A percentile compares a stretch with the other conserved stretches of the same genome.
These are phyloP conservation scores for Forsythia viridissima DNA, from an alignment of 257 asterid genomes.

Conservation along the genomic window DNA sequence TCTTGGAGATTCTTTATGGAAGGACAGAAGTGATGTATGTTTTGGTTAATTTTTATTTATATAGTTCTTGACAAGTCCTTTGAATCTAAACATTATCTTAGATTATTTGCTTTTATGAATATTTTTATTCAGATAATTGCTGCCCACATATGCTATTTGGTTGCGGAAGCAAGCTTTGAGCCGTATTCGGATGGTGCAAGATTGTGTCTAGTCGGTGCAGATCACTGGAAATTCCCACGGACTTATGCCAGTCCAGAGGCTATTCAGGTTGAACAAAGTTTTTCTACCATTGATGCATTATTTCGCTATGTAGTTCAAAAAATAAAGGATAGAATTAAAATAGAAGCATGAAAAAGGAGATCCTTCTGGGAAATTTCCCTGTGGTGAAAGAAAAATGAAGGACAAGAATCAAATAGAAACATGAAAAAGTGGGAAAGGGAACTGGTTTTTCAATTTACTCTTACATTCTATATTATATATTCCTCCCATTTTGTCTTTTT, in stretches of 20 bases:
- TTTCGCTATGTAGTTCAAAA: slow-evolving; percentile 18
- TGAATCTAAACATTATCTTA: slow-evolving; percentile 11
- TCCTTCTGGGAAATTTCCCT: not conserved
- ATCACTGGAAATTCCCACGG: slow-evolving; percentile 88
- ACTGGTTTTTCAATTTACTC: not conserved
- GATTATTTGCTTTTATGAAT: slow-evolving; percentile 16
- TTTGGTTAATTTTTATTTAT: slow-evolving; percentile 15
- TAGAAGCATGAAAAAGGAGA: not conserved
- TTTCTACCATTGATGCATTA: slow-evolving; percentile 13
- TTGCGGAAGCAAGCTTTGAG: slow-evolving; percentile 90
- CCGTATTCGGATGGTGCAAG: slow-evolving; percentile 85
- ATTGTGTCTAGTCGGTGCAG: slow-evolving; percentile 93
- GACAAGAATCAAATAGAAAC: slow-evolving; percentile 2
- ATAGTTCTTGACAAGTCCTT: slow-evolving; percentile 21
- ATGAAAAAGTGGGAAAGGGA: not conserved
- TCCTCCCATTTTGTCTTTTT: slow-evolving; percentile 1
- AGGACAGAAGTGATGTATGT: slow-evolving; percentile 89
- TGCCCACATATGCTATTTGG: slow-evolving; percentile 94
- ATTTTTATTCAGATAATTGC: slow-evolving; percentile 64
- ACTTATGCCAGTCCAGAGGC: slow-evolving; percentile 95
- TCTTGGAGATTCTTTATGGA: slow-evolving; percentile 97
- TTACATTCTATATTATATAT: not conserved
- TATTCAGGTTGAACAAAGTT: slow-evolving; percentile 71
- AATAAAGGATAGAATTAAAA: not conserved
- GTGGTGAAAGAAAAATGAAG: not conserved